phyloP scores from a whole-genome alignment of 139 green algal genomes.

The Volvox reticuliferus region DNA sequence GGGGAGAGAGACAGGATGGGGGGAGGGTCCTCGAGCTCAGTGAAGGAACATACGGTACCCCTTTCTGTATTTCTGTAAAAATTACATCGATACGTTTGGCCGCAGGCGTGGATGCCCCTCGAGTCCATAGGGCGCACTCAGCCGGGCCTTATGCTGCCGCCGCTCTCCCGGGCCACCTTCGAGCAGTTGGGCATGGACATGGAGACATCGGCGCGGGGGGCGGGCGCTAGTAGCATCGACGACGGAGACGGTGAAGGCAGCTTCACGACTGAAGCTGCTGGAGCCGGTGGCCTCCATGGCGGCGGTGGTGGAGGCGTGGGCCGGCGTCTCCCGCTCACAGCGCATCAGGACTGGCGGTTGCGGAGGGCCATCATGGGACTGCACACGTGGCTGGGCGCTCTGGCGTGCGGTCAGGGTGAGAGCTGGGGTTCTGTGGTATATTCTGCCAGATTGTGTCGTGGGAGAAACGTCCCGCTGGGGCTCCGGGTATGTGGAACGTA shows the following conservation, averaged over 20 bases:
- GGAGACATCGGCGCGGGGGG: not conserved
- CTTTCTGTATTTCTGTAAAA: no score
- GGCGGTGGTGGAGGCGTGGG: not conserved
- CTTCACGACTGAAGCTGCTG: not conserved
- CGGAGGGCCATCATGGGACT: slow-evolving; percentile 8
- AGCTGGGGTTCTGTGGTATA: not conserved
- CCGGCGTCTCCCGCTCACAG: not conserved
- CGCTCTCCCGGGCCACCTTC: slow-evolving; percentile 1
- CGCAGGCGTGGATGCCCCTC: slow-evolving; percentile 35
- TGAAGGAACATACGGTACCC: no score
- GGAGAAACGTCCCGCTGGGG: no score
- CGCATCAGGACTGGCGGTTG: slow-evolving; percentile 8
- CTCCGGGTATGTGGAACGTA: no score
- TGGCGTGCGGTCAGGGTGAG: slow-evolving; percentile 24
- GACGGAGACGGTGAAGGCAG: not conserved
- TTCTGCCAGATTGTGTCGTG: not conserved
- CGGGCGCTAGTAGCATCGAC: not conserved
- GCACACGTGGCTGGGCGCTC: slow-evolving; percentile 33
- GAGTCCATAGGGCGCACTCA: not conserved
- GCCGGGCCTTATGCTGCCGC: slow-evolving; percentile 32
- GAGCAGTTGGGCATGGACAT: not conserved
- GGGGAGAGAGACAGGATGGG: no score
- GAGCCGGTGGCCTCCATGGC: not conserved
- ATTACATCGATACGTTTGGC: no score
- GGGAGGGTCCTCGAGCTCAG: no score